A percentile compares a stretch with the other conserved stretches of the same genome.
Evolutionary conservation across 2,329 filamentous ascomycete genomes (phyloP).

Genomic region (Trichoderma asperellum): DNA sequence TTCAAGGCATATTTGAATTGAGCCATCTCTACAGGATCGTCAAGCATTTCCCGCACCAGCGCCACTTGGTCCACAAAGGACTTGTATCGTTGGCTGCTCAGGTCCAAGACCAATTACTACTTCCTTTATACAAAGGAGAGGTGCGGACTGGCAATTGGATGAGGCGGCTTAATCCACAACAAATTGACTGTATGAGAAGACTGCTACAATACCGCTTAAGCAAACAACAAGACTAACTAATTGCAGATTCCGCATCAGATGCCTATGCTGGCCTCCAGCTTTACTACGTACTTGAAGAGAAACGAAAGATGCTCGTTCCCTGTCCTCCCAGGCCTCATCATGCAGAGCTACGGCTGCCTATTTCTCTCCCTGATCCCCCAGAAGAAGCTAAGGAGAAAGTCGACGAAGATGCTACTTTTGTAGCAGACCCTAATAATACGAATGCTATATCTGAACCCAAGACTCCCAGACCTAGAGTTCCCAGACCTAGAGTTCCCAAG

Average conservation of each 20-base stretch:
- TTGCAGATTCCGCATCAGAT: slow-evolving; percentile 74
- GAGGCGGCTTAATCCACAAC: slow-evolving; percentile 60
- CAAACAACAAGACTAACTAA: not conserved
- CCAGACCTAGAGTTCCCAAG: not conserved
- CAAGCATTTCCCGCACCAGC: slow-evolving; percentile 60
- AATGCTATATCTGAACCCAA: slow-evolving; percentile 13
- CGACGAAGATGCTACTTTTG: slow-evolving; percentile 40
- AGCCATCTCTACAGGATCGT: slow-evolving; percentile 81
- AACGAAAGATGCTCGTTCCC: slow-evolving; percentile 68
- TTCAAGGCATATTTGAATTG: slow-evolving; percentile 74
- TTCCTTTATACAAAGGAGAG: slow-evolving; percentile 75
- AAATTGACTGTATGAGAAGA: slow-evolving; percentile 66
- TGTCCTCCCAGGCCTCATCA: slow-evolving; percentile 70
- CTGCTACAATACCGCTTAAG: not conserved
- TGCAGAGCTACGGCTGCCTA: slow-evolving; percentile 68
- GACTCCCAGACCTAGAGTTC: slow-evolving; percentile 30
- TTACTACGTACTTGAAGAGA: slow-evolving; percentile 70
- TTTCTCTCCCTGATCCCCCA: slow-evolving; percentile 51
- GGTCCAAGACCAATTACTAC: slow-evolving; percentile 69
- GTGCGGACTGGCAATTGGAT: slow-evolving; percentile 81
- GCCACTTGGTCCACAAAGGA: slow-evolving; percentile 65
- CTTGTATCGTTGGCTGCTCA: slow-evolving; percentile 70
- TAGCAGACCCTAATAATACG: slow-evolving; percentile 11
- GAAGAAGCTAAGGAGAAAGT: slow-evolving; percentile 14
- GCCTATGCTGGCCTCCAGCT: slow-evolving; percentile 79